phyloP scores from a whole-genome alignment of 495 filamentous ascomycete genomes.

The Hypoxylon subgilvum region DNA sequence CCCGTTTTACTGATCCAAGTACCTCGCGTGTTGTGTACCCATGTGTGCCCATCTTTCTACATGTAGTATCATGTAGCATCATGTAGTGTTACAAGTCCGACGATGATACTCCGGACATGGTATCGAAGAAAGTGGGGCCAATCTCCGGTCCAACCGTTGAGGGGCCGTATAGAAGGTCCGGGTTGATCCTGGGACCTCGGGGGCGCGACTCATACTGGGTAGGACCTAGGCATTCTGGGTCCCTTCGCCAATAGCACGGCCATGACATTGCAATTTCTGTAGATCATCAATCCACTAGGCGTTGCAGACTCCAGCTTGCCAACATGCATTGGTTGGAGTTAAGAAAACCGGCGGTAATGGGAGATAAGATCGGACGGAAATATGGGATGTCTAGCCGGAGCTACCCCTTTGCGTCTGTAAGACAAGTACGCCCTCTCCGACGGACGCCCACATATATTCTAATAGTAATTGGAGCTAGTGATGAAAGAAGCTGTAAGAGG shows the following conservation, averaged over 20 bases:
- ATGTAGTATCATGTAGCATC: neutral
- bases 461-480: too few relatives aligned
- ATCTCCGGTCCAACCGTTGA: neutral
- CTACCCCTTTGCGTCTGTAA: neutral
- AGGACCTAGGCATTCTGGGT: too few relatives aligned
- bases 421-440: neutral
- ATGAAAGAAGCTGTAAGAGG: too few relatives aligned
- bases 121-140: neutral
- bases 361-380: neutral
- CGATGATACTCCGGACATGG: neutral
- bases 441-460: neutral
- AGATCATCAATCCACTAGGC: too few relatives aligned
- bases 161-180: too few relatives aligned
- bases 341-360: neutral
- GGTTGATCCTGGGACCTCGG: neutral
- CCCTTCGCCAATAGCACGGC: too few relatives aligned
- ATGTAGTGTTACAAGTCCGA: slow-evolving; percentile 4
- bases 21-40: neutral
- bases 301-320: too few relatives aligned
- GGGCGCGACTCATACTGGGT: too few relatives aligned
- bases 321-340: slow-evolving; percentile 1
- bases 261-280: too few relatives aligned
- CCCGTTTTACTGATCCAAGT: neutral
- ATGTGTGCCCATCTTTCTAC: too few relatives aligned
- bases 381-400: neutral